Percentiles rank a stretch among this genome's conserved stretches.
phyloP scores from a whole-genome alignment of 805 yeast genomes.

The Hanseniaspora meyeri region DNA sequence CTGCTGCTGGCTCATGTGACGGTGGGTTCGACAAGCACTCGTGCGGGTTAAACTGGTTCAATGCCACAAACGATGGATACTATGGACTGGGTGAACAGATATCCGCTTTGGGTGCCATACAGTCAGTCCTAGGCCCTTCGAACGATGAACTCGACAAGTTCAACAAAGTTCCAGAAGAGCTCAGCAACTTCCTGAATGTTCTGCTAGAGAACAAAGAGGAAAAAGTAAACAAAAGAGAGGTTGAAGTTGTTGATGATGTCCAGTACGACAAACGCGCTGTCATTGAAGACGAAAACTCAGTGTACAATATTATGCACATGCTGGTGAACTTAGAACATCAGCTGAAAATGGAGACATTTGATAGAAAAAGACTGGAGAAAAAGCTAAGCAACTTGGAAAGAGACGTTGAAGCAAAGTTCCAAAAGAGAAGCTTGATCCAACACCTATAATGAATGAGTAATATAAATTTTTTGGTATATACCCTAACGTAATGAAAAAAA shows the following conservation, averaged over 20 bases:
- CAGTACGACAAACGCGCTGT: not conserved
- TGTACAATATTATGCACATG: not conserved
- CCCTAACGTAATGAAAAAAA: not conserved
- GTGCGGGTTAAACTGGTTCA: conserved; percentile 60
- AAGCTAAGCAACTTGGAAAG: not conserved
- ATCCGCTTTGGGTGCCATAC: conserved; percentile 55
- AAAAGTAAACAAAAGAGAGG: not conserved
- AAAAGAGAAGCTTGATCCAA: not conserved
- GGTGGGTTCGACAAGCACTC: conserved; percentile 69
- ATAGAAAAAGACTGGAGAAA: not conserved
- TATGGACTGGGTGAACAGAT: conserved; percentile 75
- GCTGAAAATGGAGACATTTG: not conserved
- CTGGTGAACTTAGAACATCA: not conserved
- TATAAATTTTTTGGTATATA: not conserved
- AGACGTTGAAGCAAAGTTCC: not conserved
- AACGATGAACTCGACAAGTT: not conserved
- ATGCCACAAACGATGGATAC: conserved; percentile 44
- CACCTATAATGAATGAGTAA: not conserved
- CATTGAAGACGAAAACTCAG: not conserved
- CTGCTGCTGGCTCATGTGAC: conserved; percentile 57
- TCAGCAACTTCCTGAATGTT: not conserved
- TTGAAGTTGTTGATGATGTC: not conserved
- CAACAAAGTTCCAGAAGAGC: not conserved
- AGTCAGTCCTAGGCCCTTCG: conserved; percentile 30
- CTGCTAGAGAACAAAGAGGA: not conserved